A percentile compares a stretch with the other conserved stretches of the same genome.
Conservation (phyloP, 2,329 filamentous ascomycete species). For the Albifimbria verrucaria region DNA sequence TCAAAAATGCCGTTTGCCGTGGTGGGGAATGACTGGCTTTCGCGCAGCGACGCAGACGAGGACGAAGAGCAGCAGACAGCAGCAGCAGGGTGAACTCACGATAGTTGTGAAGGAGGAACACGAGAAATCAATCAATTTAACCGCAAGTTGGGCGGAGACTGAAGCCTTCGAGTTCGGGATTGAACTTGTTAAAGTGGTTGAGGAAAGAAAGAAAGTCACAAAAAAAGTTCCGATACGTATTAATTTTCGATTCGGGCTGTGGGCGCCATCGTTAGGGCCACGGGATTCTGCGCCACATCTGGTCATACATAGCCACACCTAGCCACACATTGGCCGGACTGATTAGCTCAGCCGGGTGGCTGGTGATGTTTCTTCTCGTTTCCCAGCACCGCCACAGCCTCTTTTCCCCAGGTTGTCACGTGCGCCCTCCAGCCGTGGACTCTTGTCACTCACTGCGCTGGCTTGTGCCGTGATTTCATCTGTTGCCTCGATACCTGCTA, state of each 20-base stretch:
- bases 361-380: not conserved
- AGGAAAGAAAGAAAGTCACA: constrained; percentile 2
- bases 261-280: no score
- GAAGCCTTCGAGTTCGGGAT: constrained; percentile 85
- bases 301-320: no score
- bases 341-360: no score
- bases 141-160: constrained; percentile 98
- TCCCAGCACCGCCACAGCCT: constrained; percentile 19
- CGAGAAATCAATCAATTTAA: constrained; percentile 99
- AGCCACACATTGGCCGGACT: no score
- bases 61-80: no score
- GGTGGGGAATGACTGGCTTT: not conserved
- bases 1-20: no score
- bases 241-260: constrained; percentile 28
- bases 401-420: constrained; percentile 10
- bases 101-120: constrained; percentile 50
- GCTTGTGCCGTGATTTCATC: constrained; percentile 17
- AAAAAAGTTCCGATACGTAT: constrained; percentile 21
- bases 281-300: no score
- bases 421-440: constrained; percentile 12
- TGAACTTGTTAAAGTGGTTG: constrained; percentile 29
- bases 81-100: constrained; percentile 28
- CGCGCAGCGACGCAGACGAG: not conserved
- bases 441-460: constrained; percentile 11
- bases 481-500: constrained; percentile 19